These are phyloP conservation scores for Megacollybia platyphylla DNA, from an alignment of 1,284 basidiomycete genomes.

Conservation along the genomic window DNA sequence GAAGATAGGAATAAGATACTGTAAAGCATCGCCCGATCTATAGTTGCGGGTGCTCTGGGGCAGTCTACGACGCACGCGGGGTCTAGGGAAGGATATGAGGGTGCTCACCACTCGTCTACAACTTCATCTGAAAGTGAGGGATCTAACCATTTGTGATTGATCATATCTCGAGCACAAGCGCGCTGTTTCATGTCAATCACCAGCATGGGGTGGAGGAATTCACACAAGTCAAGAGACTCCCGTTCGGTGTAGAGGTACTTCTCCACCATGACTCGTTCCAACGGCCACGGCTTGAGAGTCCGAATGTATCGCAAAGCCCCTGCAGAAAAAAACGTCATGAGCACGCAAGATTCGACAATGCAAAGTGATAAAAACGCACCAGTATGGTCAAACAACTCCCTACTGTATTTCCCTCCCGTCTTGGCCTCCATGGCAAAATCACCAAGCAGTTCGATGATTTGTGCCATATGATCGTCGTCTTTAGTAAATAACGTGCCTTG, in stretches of 20 bases:
- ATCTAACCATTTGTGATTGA: constrained; percentile 65
- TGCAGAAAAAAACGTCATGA: constrained; percentile 10
- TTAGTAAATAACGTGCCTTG: constrained; percentile 79
- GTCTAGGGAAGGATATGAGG: no score
- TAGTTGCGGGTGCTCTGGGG: no score
- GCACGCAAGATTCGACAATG: neutral
- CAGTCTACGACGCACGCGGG: no score
- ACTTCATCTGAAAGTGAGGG: constrained; percentile 29
- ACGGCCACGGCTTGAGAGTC: constrained; percentile 74
- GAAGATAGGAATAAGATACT: neutral
- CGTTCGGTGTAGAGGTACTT: constrained; percentile 64
- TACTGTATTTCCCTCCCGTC: constrained; percentile 74
- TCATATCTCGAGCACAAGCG: constrained; percentile 59
- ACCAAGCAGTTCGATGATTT: constrained; percentile 82
- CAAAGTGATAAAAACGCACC: constrained; percentile 26
- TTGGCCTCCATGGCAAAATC: constrained; percentile 59
- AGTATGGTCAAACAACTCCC: constrained; percentile 73
- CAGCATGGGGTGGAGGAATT: constrained; percentile 77
- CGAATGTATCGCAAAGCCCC: constrained; percentile 66
- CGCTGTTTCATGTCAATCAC: constrained; percentile 58
- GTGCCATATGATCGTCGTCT: constrained; percentile 92
- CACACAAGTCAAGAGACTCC: constrained; percentile 48
- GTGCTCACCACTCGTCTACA: constrained; percentile 29
- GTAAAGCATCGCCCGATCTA: no score
- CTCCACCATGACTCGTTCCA: constrained; percentile 72